Evolutionary conservation across 1,284 basidiomycete genomes (phyloP).

Genomic region (Naganishia liquefaciens): DNA sequence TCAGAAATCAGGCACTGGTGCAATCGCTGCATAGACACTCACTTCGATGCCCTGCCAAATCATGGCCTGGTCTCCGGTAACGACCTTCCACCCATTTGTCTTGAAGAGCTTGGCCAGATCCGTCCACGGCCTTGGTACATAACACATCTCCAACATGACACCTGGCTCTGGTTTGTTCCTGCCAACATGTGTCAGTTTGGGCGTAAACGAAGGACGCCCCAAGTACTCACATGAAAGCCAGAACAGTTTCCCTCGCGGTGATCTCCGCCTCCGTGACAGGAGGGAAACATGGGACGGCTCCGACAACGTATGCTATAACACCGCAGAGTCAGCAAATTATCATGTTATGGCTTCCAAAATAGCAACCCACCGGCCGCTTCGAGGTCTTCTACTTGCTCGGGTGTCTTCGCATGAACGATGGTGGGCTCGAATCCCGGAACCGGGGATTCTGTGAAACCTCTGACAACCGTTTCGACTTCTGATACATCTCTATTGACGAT

Average conservation of each 20-base stretch:
- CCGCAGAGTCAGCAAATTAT: neutral
- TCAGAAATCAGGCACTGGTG: neutral
- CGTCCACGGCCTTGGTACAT: conserved; percentile 22
- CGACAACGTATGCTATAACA: conserved; percentile 13
- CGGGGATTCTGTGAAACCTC: conserved; percentile 24
- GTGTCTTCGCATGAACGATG: conserved; percentile 15
- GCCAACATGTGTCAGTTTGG: neutral
- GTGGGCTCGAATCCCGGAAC: conserved; percentile 22
- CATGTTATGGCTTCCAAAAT: neutral
- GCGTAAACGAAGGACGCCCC: neutral
- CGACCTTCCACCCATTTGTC: conserved; percentile 22
- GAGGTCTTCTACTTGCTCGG: conserved; percentile 4
- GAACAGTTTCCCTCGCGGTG: conserved; percentile 17
- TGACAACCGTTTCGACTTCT: conserved; percentile 28
- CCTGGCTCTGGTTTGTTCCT: conserved; percentile 25
- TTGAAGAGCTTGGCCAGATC: conserved; percentile 24
- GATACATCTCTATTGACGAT: conserved; percentile 65
- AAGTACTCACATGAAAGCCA: conserved; percentile 23
- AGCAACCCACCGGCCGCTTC: conserved; percentile 12
- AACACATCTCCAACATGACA: conserved; percentile 27
- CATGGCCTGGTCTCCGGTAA: conserved; percentile 26
- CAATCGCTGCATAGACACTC: neutral
- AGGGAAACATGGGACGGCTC: conserved; percentile 22
- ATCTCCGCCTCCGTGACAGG: conserved; percentile 16
- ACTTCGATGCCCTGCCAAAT: conserved; percentile 27